Conservation (phyloP, 148 eudicot genomes). For the Cornus florida region DNA sequence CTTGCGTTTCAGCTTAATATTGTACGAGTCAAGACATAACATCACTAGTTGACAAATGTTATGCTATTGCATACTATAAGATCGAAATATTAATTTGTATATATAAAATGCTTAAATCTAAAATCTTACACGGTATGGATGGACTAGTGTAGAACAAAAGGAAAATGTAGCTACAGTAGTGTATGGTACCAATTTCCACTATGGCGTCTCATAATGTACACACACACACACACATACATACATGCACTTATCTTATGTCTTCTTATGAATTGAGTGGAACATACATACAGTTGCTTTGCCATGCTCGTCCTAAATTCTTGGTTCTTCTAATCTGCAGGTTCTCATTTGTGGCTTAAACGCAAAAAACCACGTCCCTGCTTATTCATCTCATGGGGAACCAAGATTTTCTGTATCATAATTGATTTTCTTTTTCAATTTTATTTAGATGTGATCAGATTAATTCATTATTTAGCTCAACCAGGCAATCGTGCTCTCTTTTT, state of each 20-base stretch:
- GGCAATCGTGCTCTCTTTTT: conserved; percentile 46
- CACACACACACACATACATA: neutral
- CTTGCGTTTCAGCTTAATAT: neutral
- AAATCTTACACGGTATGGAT: neutral
- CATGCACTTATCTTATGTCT: neutral
- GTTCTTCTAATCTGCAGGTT: conserved; percentile 13
- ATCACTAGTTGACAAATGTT: neutral
- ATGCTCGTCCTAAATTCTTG: neutral
- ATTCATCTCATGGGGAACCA: neutral
- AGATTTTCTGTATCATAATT: neutral
- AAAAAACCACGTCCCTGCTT: conserved; percentile 6
- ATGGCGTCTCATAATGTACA: neutral
- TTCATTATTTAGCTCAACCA: conserved; percentile 30
- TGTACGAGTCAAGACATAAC: too few relatives aligned
- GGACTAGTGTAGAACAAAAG: neutral
- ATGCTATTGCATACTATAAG: neutral
- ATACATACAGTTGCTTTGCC: neutral
- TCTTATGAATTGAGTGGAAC: neutral
- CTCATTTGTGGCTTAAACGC: conserved; percentile 2
- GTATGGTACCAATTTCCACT: neutral
- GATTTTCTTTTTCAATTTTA: neutral
- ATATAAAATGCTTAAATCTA: too few relatives aligned
- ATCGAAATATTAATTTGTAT: too few relatives aligned
- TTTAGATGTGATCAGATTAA: conserved; percentile 11
- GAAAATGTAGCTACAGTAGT: neutral